phyloP scores from a whole-genome alignment of 495 filamentous ascomycete species.

The Penicillium paxilli region DNA sequence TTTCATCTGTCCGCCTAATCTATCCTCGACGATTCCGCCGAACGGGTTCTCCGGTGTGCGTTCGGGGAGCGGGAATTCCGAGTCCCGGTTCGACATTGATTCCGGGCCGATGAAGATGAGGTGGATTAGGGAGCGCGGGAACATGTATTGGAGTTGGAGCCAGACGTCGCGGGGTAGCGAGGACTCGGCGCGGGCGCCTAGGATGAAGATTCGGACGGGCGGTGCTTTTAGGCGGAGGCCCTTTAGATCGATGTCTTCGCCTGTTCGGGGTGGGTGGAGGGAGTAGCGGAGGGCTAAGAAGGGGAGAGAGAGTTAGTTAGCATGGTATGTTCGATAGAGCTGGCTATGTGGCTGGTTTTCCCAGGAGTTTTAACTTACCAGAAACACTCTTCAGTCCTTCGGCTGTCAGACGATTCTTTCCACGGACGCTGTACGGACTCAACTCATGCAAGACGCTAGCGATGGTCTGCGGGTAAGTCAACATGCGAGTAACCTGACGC shows the following conservation, averaged over 20 bases:
- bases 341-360: too few species aligned
- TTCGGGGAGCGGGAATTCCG: constrained; percentile 86
- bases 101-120: constrained; percentile 95
- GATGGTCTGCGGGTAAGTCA: constrained; percentile 93
- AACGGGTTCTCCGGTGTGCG: constrained; percentile 85
- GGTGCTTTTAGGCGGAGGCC: constrained; percentile 81
- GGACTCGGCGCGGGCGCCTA: constrained; percentile 94
- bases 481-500: constrained; percentile 84
- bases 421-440: constrained; percentile 81
- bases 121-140: constrained; percentile 72
- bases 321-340: too few species aligned
- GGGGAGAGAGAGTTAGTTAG: background rate
- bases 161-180: constrained; percentile 92
- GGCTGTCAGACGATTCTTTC: constrained; percentile 68
- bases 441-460: constrained; percentile 90
- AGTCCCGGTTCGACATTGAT: constrained; percentile 85
- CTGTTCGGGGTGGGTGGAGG: constrained; percentile 80
- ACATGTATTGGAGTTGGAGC: constrained; percentile 88
- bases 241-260: constrained; percentile 71
- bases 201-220: constrained; percentile 86
- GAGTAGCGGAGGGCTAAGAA: constrained; percentile 81
- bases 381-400: constrained; percentile 92
- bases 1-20: constrained; percentile 82
- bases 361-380: constrained; percentile 73
- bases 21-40: constrained; percentile 86